Conservation (phyloP, 768 basidiomycete species). For the Tulasnella sp. region DNA sequence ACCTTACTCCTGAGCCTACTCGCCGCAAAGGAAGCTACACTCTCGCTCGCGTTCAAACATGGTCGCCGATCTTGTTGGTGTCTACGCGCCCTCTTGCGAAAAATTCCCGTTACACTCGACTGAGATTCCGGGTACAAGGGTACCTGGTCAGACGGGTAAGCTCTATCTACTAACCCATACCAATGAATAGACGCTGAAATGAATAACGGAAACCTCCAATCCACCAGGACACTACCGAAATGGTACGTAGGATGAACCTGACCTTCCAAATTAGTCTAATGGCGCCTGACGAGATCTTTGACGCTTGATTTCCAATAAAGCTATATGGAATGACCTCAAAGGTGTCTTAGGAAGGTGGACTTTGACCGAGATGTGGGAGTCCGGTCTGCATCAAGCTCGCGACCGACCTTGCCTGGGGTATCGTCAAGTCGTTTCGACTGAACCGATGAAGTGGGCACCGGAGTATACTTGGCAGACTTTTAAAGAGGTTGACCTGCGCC, state of each 20-base stretch:
- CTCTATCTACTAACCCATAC: neutral
- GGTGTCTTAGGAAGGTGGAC: conserved; percentile 16
- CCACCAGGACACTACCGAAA: conserved; percentile 13
- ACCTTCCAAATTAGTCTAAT: neutral
- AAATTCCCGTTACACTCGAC: conserved; percentile 4
- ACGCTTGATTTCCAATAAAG: neutral
- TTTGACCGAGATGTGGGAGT: conserved; percentile 47
- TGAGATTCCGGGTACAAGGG: conserved; percentile 13
- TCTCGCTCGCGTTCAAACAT: too few relatives aligned
- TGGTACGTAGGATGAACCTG: conserved; percentile 4
- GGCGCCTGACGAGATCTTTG: neutral
- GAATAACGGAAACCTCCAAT: too few relatives aligned
- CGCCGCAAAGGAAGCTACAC: too few relatives aligned
- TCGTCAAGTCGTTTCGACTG: conserved; percentile 50
- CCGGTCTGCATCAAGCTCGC: conserved; percentile 42
- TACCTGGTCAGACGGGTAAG: conserved; percentile 17
- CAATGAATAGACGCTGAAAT: neutral
- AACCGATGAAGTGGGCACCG: conserved; percentile 58
- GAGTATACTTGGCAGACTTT: conserved; percentile 70
- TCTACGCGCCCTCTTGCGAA: conserved; percentile 2
- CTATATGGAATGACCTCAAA: conserved; percentile 16
- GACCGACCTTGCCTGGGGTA: conserved; percentile 53
- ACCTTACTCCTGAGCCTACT: neutral
- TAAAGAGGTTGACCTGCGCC: conserved; percentile 54
- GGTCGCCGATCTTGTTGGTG: too few relatives aligned